A percentile compares a stretch with the other conserved stretches of the same genome.
phyloP scores from a whole-genome alignment of 2,329 filamentous ascomycete genomes.

The Ascochyta clinopodiicola region DNA sequence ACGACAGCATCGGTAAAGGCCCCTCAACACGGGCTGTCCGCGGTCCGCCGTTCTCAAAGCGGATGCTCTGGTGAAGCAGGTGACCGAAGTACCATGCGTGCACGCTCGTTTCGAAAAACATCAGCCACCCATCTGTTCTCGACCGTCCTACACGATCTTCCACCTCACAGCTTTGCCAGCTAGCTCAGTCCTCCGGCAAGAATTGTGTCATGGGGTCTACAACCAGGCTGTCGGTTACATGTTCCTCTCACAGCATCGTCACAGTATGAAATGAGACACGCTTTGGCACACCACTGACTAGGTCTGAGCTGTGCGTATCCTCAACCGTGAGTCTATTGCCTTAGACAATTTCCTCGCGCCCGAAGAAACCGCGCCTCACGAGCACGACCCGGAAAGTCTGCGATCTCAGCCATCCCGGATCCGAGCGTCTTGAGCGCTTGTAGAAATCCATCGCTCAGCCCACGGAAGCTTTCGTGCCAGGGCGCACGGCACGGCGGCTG shows the following conservation, averaged over 20 bases:
- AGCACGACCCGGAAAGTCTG: background rate
- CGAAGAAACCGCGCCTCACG: background rate
- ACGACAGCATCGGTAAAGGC: background rate
- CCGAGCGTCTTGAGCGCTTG: background rate
- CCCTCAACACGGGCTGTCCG: background rate
- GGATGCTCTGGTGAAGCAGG: constrained; percentile 13
- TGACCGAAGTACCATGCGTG: constrained; percentile 25
- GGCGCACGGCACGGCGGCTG: constrained; percentile 9
- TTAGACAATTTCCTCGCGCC: background rate
- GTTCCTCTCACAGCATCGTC: background rate
- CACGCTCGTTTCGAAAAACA: constrained; percentile 5
- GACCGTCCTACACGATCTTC: background rate
- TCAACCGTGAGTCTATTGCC: background rate
- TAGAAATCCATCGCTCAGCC: constrained; percentile 1
- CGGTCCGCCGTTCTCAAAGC: background rate
- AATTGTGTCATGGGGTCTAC: background rate
- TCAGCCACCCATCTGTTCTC: background rate
- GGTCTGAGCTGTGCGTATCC: background rate
- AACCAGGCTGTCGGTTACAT: too few relatives aligned
- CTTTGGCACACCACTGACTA: background rate
- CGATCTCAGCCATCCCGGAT: background rate
- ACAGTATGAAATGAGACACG: background rate
- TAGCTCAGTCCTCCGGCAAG: background rate
- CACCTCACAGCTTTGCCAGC: background rate
- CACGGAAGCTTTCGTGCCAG: background rate